phyloP scores from a whole-genome alignment of 306 rosid species.

The Castanea sativa region DNA sequence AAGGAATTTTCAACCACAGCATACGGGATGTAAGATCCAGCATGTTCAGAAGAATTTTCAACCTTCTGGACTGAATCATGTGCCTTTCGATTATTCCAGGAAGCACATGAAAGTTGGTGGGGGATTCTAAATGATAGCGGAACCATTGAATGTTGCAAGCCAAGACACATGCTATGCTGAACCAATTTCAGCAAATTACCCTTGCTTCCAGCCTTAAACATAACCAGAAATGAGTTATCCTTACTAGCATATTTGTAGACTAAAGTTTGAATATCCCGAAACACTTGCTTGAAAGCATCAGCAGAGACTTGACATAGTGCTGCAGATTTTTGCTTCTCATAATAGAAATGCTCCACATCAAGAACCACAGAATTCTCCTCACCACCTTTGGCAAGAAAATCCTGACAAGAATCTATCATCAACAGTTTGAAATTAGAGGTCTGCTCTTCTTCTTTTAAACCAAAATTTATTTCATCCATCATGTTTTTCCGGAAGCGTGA shows the following conservation, averaged over 20 bases:
- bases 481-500: constrained; percentile 55
- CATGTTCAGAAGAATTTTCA: constrained; percentile 35
- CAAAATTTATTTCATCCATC: constrained; percentile 69
- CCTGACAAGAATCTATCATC: constrained; percentile 48
- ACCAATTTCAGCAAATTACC: constrained; percentile 79
- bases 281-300: constrained; percentile 81
- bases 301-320: constrained; percentile 71
- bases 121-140: constrained; percentile 72
- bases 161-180: constrained; percentile 94
- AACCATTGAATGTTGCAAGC: constrained; percentile 84
- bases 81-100: constrained; percentile 72
- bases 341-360: constrained; percentile 44
- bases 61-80: constrained; percentile 30
- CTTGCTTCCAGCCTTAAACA: constrained; percentile 97
- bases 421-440: constrained; percentile 61
- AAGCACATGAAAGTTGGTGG: constrained; percentile 65
- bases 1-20: constrained; percentile 84
- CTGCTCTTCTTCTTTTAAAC: constrained; percentile 73
- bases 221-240: constrained; percentile 65
- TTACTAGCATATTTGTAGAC: constrained; percentile 55
- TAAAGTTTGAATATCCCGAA: constrained; percentile 69
- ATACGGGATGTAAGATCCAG: constrained; percentile 67
- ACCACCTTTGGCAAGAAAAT: constrained; percentile 44
- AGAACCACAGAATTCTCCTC: constrained; percentile 33
- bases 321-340: constrained; percentile 72